These are phyloP conservation scores for Leccinum broughii DNA, from an alignment of 768 basidiomycete species.

Conservation along the genomic window DNA sequence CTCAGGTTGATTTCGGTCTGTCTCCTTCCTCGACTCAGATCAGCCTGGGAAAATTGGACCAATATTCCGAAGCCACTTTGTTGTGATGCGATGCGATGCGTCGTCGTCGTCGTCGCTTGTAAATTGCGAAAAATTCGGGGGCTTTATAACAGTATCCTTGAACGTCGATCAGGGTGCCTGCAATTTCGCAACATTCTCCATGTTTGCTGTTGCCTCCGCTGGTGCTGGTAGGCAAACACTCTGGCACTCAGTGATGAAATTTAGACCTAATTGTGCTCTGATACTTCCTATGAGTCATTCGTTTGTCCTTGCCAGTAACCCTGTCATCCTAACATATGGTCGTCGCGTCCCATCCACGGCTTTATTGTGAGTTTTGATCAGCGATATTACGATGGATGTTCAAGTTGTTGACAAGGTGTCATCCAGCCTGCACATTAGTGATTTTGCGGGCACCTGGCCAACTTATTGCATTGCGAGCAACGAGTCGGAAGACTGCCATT, in stretches of 20 bases:
- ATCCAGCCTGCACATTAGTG: constrained; percentile 1
- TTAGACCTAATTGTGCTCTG: too few relatives aligned
- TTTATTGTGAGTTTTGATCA: neutral
- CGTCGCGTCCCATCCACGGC: neutral
- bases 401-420: neutral
- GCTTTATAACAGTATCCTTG: neutral
- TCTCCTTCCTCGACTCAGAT: neutral
- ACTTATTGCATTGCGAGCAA: neutral
- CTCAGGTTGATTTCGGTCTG: neutral
- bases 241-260: too few relatives aligned
- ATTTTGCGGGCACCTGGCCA: constrained; percentile 8
- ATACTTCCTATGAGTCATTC: neutral
- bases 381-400: too few relatives aligned
- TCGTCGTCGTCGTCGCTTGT: neutral
- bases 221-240: neutral
- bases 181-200: neutral
- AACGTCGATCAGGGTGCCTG: neutral
- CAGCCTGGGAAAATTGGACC: neutral
- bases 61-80: neutral
- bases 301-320: neutral
- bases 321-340: neutral
- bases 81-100: neutral
- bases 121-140: neutral
- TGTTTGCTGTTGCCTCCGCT: neutral
- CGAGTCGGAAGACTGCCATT: neutral